Conservation (phyloP, 306 rosid genomes). For the Luffa acutangula region DNA sequence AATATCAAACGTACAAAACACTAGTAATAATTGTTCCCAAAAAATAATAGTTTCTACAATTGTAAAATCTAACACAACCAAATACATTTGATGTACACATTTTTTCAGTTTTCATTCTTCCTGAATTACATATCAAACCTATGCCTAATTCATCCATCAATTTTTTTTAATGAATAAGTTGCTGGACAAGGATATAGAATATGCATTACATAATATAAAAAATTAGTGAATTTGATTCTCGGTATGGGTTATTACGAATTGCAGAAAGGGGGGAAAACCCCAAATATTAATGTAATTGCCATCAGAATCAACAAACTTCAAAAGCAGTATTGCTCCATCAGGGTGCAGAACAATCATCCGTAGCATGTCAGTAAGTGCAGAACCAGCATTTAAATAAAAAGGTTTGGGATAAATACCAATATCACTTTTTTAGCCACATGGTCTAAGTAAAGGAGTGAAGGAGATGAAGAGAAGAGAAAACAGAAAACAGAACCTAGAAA, state of each 20-base stretch:
- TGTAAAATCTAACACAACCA: background rate
- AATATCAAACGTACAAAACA: background rate
- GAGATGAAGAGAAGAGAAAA: background rate
- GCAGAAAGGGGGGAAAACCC: background rate
- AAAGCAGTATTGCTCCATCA: constrained; percentile 53
- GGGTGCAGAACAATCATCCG: constrained; percentile 84
- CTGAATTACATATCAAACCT: background rate
- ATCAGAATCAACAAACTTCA: constrained; percentile 46
- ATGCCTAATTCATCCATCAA: background rate
- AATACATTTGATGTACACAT: background rate
- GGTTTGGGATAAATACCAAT: background rate
- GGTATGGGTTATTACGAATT: background rate
- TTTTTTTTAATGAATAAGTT: background rate
- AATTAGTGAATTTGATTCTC: background rate
- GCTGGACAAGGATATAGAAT: background rate
- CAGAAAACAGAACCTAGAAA: constrained; percentile 7
- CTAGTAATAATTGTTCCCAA: background rate
- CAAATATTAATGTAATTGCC: constrained; percentile 36
- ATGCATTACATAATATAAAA: background rate
- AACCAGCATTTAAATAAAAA: background rate
- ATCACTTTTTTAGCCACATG: background rate
- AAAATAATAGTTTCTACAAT: background rate
- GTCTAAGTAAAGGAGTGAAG: background rate
- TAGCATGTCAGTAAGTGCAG: constrained; percentile 65
- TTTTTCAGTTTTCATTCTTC: background rate